Evolutionary conservation across 768 basidiomycete genomes (phyloP), one percentile per base, ranked within the genome.

Genomic region (Agaricus subrufescens): DNA sequence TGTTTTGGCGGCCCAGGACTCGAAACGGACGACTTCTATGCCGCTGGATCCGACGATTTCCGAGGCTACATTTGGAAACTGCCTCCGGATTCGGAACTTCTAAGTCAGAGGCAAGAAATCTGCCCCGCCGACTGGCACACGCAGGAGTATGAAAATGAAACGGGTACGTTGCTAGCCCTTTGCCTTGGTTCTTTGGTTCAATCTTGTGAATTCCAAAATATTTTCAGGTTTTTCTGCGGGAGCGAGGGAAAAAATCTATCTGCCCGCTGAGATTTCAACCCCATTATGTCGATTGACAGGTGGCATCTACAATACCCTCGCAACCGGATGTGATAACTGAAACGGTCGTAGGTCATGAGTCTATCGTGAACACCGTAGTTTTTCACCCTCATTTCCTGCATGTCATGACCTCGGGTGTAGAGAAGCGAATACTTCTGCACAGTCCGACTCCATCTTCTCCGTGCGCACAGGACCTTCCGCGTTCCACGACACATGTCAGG

Each of bases 1-100:
- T 80, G 83, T 4, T 92, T 94, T 60, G 88, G 91, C 38, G 81
- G 83, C 2, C 76, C 78, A 1, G 79, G 78, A 3, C 62, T 78
- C 29, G 73, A 78, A 46, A 69, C 62, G 25, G 87, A 88, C 53
- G 67, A 75, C 30, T 81, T 86, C 62, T 93, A 86, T 63, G 78
- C 78, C 37, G 80, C 81, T n/a, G 91, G 91, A 14, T 91, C 89
- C 10, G 91, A 94, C 65, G 89, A 93, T 67, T 93, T 92, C 65
- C 76, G 84, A 38, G 82, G 77, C 19, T 93, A 93, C 60, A 66
- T 91, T 25, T 94, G 91, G 91, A 82, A 79, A 60, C 73, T 94
- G 37, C 91, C 91, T 3, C 63, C 77, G 11, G 58, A 78, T 3
- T 56, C 61, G 9, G 69, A 71, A 14, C 73, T 90, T 45, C 56